Evolutionary conservation across 1,284 basidiomycete species (phyloP).

Genomic region (Trichosporon sp.): DNA sequence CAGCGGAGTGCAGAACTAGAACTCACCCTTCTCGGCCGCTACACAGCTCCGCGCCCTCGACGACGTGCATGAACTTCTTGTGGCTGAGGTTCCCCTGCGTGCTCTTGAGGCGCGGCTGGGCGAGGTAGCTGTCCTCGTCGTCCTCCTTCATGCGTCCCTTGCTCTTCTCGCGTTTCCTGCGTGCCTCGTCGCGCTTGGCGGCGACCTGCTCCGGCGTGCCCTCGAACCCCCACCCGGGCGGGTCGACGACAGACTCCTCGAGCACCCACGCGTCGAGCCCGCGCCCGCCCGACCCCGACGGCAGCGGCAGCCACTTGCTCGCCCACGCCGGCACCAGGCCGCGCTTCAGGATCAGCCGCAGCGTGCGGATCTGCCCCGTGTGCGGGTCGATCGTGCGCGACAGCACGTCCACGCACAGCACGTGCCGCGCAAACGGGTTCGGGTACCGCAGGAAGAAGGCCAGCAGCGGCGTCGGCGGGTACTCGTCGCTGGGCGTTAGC

Average conservation of each 20-base stretch:
- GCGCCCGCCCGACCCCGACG: constrained; percentile 56
- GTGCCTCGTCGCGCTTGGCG: neutral
- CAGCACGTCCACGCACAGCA: constrained; percentile 91
- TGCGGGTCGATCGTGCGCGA: constrained; percentile 66
- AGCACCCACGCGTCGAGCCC: constrained; percentile 68
- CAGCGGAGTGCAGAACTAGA: too few relatives aligned
- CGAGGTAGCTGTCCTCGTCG: constrained; percentile 18
- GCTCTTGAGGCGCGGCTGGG: constrained; percentile 35
- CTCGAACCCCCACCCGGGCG: constrained; percentile 32
- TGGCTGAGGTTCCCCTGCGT: constrained; percentile 47
- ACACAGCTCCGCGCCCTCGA: constrained; percentile 43
- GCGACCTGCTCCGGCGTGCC: neutral
- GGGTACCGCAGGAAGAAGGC: constrained; percentile 96
- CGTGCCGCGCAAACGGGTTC: constrained; percentile 90
- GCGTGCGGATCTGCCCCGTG: constrained; percentile 72
- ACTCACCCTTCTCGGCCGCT: constrained; percentile 42
- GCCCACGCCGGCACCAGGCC: constrained; percentile 86
- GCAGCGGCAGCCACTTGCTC: constrained; percentile 64
- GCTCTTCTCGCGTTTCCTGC: neutral
- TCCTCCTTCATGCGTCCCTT: neutral
- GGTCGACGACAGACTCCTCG: constrained; percentile 77
- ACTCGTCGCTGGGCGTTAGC: constrained; percentile 36
- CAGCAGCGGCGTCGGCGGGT: constrained; percentile 70
- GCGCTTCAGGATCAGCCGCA: constrained; percentile 84
- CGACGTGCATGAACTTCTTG: constrained; percentile 49